Conservation (phyloP, 148 eudicot genomes). For the Persicaria tinctoria region DNA sequence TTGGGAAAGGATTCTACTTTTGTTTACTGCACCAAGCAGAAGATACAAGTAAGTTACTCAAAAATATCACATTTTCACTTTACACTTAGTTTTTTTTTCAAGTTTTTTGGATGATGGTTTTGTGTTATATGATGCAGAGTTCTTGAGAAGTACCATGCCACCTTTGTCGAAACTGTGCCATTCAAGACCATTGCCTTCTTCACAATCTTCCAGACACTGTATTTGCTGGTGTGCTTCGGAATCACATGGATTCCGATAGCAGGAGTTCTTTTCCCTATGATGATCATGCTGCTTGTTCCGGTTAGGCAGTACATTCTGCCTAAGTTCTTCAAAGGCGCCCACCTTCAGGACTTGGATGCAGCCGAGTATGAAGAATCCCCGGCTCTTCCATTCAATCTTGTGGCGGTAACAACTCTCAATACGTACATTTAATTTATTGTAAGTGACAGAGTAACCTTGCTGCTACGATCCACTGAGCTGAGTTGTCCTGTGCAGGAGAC, state of each 20-base stretch:
- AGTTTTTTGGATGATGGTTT: background rate
- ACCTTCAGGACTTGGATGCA: slow-evolving; percentile 83
- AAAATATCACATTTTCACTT: background rate
- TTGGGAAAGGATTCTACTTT: slow-evolving; percentile 77
- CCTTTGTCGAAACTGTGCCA: slow-evolving; percentile 87
- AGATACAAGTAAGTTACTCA: slow-evolving; percentile 56
- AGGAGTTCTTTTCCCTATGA: slow-evolving; percentile 72
- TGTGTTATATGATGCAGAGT: slow-evolving; percentile 38
- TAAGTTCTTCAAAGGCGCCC: slow-evolving; percentile 77
- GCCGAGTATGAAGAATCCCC: slow-evolving; percentile 87
- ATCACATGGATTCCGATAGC: slow-evolving; percentile 92
- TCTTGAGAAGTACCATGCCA: slow-evolving; percentile 78
- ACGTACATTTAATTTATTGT: no score
- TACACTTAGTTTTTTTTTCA: background rate
- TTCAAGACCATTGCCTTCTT: slow-evolving; percentile 75
- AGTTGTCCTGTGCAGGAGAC: slow-evolving; percentile 33
- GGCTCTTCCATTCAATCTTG: slow-evolving; percentile 56
- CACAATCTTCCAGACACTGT: slow-evolving; percentile 64
- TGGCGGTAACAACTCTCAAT: slow-evolving; percentile 31
- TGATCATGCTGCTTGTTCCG: slow-evolving; percentile 90
- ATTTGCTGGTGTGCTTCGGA: slow-evolving; percentile 71
- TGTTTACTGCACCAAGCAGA: slow-evolving; percentile 81
- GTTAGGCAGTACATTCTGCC: slow-evolving; percentile 81
- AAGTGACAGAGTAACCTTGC: background rate
- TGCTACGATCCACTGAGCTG: background rate